A percentile compares a stretch with the other conserved stretches of the same genome.
Evolutionary conservation across 345 rosid species (phyloP).

Genomic region (Camelina sativa): DNA sequence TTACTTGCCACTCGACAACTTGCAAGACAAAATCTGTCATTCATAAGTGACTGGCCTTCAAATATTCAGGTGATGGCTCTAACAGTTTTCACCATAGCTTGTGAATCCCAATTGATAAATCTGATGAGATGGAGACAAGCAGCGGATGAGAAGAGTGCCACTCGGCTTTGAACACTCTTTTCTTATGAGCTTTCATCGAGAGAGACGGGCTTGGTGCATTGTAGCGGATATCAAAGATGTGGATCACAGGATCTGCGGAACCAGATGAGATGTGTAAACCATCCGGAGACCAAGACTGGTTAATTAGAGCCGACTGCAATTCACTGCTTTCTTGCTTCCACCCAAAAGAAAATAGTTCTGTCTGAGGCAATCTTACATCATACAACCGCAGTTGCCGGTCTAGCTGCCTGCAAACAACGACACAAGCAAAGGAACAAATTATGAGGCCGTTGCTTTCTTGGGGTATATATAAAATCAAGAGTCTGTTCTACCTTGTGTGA

Average conservation of each 20-base stretch:
- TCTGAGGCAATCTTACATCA: slow-evolving; percentile 45
- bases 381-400: slow-evolving; percentile 45
- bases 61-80: slow-evolving; percentile 2
- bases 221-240: slow-evolving; percentile 46
- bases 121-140: slow-evolving; percentile 47
- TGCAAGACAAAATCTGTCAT: slow-evolving; percentile 1
- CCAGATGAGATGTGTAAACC: slow-evolving; percentile 47
- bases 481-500: slow-evolving; percentile 38
- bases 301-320: slow-evolving; percentile 42
- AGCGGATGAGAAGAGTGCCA: slow-evolving; percentile 43
- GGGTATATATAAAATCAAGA: neutral
- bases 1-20: slow-evolving; percentile 10
- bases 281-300: slow-evolving; percentile 49
- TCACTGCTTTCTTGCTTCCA: slow-evolving; percentile 51
- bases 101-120: slow-evolving; percentile 44
- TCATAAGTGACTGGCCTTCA: neutral
- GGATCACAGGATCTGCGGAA: slow-evolving; percentile 46
- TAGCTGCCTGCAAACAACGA: slow-evolving; percentile 39
- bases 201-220: slow-evolving; percentile 38
- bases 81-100: slow-evolving; percentile 36
- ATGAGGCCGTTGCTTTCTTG: slow-evolving; percentile 7
- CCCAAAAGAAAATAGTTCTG: slow-evolving; percentile 45
- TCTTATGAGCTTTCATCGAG: slow-evolving; percentile 42
- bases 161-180: slow-evolving; percentile 48
- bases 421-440: slow-evolving; percentile 4